Conservation (phyloP, 768 basidiomycete genomes). For the Pholiota conissans region DNA sequence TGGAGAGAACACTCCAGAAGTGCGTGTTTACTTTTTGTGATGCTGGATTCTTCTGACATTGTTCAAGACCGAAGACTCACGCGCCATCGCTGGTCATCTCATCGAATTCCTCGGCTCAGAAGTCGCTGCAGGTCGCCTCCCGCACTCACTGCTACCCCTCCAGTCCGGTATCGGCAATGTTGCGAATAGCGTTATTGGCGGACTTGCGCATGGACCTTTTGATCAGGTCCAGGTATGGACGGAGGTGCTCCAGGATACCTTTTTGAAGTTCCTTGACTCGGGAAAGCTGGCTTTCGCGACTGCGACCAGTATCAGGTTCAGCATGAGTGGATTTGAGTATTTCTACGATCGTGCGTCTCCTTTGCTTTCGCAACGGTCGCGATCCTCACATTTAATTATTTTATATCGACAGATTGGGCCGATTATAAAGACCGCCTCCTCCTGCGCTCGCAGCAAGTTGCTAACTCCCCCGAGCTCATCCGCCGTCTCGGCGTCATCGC, state of each 20-base stretch:
- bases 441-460: constrained; percentile 51
- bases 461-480: constrained; percentile 50
- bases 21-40: constrained; percentile 12
- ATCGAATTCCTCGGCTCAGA: constrained; percentile 45
- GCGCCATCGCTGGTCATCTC: constrained; percentile 42
- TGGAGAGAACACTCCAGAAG: constrained; percentile 43
- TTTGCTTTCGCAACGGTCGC: neutral
- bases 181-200: constrained; percentile 50
- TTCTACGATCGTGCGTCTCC: constrained; percentile 40
- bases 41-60: neutral
- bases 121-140: constrained; percentile 40
- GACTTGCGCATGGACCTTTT: constrained; percentile 47
- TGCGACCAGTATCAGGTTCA: constrained; percentile 47
- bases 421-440: constrained; percentile 47
- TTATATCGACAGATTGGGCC: constrained; percentile 46
- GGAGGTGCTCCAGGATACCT: constrained; percentile 48
- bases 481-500: constrained; percentile 48
- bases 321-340: constrained; percentile 46
- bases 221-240: constrained; percentile 52
- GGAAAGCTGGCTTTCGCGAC: constrained; percentile 47
- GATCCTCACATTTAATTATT: no score
- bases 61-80: constrained; percentile 36
- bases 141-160: constrained; percentile 41
- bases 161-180: constrained; percentile 52
- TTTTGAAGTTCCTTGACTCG: constrained; percentile 46